These are phyloP conservation scores for Wickerhamomyces rabaulensis DNA, from an alignment of 805 yeast genomes.

Conservation along the genomic window DNA sequence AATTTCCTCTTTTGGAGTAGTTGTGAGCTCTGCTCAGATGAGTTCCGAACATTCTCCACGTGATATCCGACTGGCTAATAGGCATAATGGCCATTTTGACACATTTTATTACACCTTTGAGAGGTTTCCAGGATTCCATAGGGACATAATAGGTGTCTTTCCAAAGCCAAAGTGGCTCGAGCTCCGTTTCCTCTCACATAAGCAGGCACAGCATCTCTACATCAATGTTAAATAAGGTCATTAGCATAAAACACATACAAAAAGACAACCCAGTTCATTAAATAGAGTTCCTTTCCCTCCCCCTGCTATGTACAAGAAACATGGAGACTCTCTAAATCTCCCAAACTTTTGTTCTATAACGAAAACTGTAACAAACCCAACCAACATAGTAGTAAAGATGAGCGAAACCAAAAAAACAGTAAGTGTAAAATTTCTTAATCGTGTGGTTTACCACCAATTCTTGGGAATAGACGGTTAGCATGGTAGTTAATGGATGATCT, in stretches of 20 bases:
- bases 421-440: slow-evolving; percentile 15
- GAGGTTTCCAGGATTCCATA: no score
- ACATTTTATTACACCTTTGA: no score
- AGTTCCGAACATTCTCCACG: background rate
- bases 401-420: background rate
- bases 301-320: background rate
- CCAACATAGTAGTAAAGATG: background rate
- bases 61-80: background rate
- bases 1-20: no score
- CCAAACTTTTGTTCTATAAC: background rate
- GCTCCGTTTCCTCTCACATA: no score
- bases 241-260: background rate
- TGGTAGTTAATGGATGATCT: slow-evolving; percentile 47
- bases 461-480: slow-evolving; percentile 44
- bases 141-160: no score
- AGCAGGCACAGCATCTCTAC: no score
- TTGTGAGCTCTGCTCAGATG: no score
- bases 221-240: background rate
- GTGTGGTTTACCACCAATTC: slow-evolving; percentile 45
- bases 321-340: background rate
- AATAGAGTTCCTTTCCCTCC: background rate
- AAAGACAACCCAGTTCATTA: background rate
- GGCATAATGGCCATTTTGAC: no score
- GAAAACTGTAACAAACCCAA: background rate
- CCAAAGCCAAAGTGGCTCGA: no score